A percentile compares a stretch with the other conserved stretches of the same genome.
Conservation (phyloP, 176 grass and related monocot species). For the maize (Zea mays) region Zm-B73-REFERENCE-NAM-5.0 NC_050098.1:217457501-217458000, state of each 20-base stretch:
- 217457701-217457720: slow-evolving; percentile 77
- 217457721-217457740: slow-evolving; percentile 73
- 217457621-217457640: slow-evolving; percentile 15
- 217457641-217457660: neutral
- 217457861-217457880: slow-evolving; percentile 85
- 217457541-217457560: slow-evolving; percentile 4
- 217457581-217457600: neutral
- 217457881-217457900: slow-evolving; percentile 76
- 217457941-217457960: no score
- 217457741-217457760: slow-evolving; percentile 98
- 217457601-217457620: slow-evolving; percentile 1
- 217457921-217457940: slow-evolving; percentile 70
- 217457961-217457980: no score
- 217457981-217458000: no score
- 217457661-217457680: slow-evolving; percentile 21
- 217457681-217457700: slow-evolving; percentile 57
- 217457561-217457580: slow-evolving; percentile 3
- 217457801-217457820: neutral
- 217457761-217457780: slow-evolving; percentile 87
- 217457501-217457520: neutral
- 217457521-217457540: neutral
- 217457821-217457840: slow-evolving; percentile 20
- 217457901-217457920: slow-evolving; percentile 91
- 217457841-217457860: slow-evolving; percentile 23
- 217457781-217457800: neutral